A percentile compares a stretch with the other conserved stretches of the same genome.
phyloP scores from a whole-genome alignment of 202 grass and related monocot species.

The Setaria italica region DNA sequence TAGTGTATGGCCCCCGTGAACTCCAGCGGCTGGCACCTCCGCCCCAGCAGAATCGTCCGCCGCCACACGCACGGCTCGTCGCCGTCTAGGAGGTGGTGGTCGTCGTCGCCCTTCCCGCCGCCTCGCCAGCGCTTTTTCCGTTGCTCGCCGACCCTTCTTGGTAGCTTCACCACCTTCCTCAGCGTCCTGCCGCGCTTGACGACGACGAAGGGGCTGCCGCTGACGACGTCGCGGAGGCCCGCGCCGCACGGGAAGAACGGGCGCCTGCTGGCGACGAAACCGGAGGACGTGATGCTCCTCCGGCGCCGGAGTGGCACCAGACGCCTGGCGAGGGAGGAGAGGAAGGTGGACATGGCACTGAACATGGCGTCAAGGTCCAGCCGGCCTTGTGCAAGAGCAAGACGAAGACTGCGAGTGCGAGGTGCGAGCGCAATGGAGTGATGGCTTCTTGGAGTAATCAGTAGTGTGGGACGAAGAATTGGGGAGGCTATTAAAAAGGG shows the following conservation, averaged over 20 bases:
- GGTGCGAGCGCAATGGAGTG: background rate
- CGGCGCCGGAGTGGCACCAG: constrained; percentile 3
- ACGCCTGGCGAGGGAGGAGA: constrained; percentile 39
- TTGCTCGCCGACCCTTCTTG: background rate
- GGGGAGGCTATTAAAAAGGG: constrained; percentile 8
- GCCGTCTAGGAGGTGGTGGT: background rate
- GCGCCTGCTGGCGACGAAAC: background rate
- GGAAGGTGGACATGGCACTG: constrained; percentile 25
- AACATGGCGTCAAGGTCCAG: constrained; percentile 30
- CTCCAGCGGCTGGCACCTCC: constrained; percentile 73
- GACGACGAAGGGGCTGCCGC: constrained; percentile 27
- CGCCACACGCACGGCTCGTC: constrained; percentile 60
- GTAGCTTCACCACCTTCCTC: constrained; percentile 37
- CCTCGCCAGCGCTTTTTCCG: background rate
- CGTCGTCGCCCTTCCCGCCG: background rate
- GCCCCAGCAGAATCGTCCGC: constrained; percentile 67
- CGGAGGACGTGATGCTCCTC: constrained; percentile 34
- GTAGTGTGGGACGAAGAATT: background rate
- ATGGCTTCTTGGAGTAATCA: background rate
- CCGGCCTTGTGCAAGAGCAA: background rate
- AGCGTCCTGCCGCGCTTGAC: constrained; percentile 2
- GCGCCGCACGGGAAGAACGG: constrained; percentile 42
- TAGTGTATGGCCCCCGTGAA: constrained; percentile 75
- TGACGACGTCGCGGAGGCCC: background rate
- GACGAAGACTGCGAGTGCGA: background rate